Percentiles rank a stretch among this genome's conserved stretches.
phyloP scores from a whole-genome alignment of 208 protist species.

The Phytomonas serpens region DNA sequence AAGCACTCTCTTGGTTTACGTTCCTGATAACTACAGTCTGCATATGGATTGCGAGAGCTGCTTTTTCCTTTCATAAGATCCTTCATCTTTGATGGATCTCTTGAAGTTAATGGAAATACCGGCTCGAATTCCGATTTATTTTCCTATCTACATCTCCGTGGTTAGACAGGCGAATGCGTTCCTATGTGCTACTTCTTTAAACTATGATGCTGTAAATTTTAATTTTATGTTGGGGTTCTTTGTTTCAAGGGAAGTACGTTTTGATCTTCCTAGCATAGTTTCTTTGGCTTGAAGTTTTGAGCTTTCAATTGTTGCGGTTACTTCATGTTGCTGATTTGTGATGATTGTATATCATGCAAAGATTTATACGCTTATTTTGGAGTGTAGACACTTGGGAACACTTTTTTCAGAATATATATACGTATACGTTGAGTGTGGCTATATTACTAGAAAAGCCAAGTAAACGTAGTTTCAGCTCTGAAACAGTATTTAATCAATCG shows the following conservation, averaged over 20 bases:
- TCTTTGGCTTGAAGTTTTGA: neutral
- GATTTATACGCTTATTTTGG: neutral
- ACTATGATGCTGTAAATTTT: neutral
- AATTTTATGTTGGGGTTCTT: neutral
- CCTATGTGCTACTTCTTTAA: neutral
- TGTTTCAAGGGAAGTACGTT: neutral
- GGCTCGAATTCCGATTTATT: neutral
- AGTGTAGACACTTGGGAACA: neutral
- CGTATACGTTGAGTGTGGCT: neutral
- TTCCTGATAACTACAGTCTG: neutral
- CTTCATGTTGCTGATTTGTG: neutral
- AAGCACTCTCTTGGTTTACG: conserved; percentile 27
- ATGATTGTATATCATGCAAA: neutral
- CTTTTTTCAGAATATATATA: neutral
- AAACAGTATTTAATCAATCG: neutral
- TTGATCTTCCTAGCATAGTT: neutral
- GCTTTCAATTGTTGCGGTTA: neutral
- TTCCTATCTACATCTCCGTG: neutral
- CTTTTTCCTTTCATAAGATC: neutral
- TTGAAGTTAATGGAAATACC: neutral
- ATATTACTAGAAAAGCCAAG: neutral
- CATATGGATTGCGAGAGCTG: neutral
- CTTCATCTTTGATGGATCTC: neutral
- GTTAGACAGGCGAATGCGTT: neutral
- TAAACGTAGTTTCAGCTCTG: neutral